Base-by-base conservation (phyloP, 2,329 filamentous ascomycete genomes). In the Escovopsis weberi region DNA sequence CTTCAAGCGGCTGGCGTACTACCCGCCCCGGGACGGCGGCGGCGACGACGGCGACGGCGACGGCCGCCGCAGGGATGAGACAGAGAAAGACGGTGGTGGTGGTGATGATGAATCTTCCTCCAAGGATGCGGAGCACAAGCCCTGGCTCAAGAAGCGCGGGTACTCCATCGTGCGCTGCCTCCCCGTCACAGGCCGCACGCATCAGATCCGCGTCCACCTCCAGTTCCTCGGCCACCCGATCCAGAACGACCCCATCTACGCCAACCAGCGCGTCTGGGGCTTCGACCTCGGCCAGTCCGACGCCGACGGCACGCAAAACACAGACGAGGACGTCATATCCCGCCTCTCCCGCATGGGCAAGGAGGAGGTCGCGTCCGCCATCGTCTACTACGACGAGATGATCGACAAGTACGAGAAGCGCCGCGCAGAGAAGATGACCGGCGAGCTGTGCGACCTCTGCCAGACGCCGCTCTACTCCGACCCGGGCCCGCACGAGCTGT, bases 231-330 rank as follows among this genome's bases (percentile, higher is more conserved):
- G 91, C 1, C 84, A 96, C 57, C 91, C 91, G 2, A 96, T 98
- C 52, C 80, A 86, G 49, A 98, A 98, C 59, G 91, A 98, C 57
- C 91, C 91, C 7, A 96, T 98, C 53, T 98, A 98, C 60, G 87
- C 85, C 53, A 98, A 98, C 58, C 80, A 85, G 56, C 79, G 80
- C 44, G 91, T 98, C 10, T 98, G 94, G 70, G 91, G 91, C 0
- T 69, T 80, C 1, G 73, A 80, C 9, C 75, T 98, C 0, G 91
- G 85, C 12, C 74, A 63, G 42, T 67, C 73, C 43, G 77, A 81
- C 47, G 65, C 69, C 12, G 81, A 89, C 40, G 78, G 74, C 3
- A 70, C 70, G 18, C 73, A 74, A 26, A 81, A 86, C 44, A 78
- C 81, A 36, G 91, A 98, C 59, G 84, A 91, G 46, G 86, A 94